Percentiles rank a stretch among this genome's conserved stretches.
These are phyloP conservation scores for Ceratocystis destructans DNA, from an alignment of 2,329 filamentous ascomycete species.

Conservation along the genomic window DNA sequence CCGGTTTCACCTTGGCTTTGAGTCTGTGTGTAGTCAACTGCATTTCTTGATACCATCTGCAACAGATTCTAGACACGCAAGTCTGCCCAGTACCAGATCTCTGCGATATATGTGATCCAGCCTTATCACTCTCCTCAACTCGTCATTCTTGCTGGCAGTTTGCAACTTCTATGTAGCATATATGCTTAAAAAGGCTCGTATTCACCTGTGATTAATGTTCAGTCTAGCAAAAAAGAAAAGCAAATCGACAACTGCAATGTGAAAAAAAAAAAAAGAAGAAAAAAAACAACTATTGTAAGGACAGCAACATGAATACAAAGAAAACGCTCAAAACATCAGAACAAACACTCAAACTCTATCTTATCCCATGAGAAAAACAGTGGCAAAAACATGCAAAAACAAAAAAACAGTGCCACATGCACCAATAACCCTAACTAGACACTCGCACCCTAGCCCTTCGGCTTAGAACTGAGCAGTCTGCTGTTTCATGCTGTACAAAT, in stretches of 20 bases:
- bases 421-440: background rate
- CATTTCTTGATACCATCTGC: conserved; percentile 3
- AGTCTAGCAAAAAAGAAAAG: background rate
- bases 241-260: background rate
- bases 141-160: background rate
- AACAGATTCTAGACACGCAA: background rate
- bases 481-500: conserved; percentile 40
- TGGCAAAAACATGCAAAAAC: background rate
- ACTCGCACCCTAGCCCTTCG: background rate
- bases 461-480: conserved; percentile 10
- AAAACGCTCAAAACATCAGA: conserved; percentile 7
- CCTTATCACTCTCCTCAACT: background rate
- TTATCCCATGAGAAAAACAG: conserved; percentile 9
- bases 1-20: background rate
- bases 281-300: background rate
- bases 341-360: background rate
- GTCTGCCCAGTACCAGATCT: background rate
- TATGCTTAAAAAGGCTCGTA: background rate
- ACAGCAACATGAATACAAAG: background rate
- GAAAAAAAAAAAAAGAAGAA: conserved; percentile 7
- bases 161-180: too few species aligned
- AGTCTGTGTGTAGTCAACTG: conserved; percentile 3
- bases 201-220: background rate
- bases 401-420: background rate
- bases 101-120: background rate